Base-by-base conservation (phyloP, 108 stramenopile species). In the Schizochytrium sp. region DNA sequence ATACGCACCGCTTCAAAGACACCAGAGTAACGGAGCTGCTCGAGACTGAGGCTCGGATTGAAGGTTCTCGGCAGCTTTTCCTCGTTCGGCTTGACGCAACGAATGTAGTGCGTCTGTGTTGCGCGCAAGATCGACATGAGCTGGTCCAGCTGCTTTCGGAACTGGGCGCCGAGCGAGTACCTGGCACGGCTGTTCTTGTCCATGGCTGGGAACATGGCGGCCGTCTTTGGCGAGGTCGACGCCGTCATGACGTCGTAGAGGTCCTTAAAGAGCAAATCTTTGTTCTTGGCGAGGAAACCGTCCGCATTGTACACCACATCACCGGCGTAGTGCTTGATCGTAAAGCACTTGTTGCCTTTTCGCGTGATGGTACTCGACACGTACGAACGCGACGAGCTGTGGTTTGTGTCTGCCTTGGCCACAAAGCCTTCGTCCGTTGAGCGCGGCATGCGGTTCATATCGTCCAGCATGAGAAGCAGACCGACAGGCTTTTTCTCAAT, bases 231-330 rank as follows among this genome's bases (percentile, higher is more conserved):
- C 48, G 76, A 83, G n/a, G 10, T 83, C 76, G 76, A 83, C 6
- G 45, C 51, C 45, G 91, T 60, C 90, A 92, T 88, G 71, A 91
- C 59, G 44, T 92, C 91, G 91, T 88, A 90, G 47, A 92, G 71
- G 88, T 97, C 96, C 87, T 95, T 96, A 57, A 93, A 95, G 4
- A 98, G 92, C 87, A 96, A 95, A 89, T 98, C 98, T 55, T 95
- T 94, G 90, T 98, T 98, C 92, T 97, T 97, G 58, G 95, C 96
- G 55, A 96, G 87, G 89, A 98, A 97, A 25, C 94, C 94, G 41
- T 93, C 93, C 10, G 96, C 91, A 47, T 89, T 93, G 93, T 98
- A 98, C 87, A 95, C 94, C 41, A 98, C 98, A 23, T 92, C 90
- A 55, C 96, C 96, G 72, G 96, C 96, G 72, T 96, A 97, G 89